Conservation (phyloP, 2,329 filamentous ascomycete species). For the Verticillium longisporum region DNA sequence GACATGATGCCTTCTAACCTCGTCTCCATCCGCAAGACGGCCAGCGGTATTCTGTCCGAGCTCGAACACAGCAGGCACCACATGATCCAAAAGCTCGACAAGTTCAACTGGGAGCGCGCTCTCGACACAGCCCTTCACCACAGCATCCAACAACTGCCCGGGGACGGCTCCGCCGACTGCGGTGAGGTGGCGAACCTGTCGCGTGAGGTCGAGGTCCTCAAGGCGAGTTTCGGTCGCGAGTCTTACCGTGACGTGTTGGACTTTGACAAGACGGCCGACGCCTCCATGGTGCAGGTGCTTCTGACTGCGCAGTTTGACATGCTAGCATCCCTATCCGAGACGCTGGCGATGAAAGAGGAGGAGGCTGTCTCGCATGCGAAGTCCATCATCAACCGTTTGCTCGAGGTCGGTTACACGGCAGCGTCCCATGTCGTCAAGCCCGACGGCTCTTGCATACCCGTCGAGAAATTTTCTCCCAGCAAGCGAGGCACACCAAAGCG, state of each 20-base stretch:
- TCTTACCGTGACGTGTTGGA: constrained; percentile 71
- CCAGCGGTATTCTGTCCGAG: constrained; percentile 81
- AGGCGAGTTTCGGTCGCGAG: constrained; percentile 75
- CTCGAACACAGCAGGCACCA: constrained; percentile 86
- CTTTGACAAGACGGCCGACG: constrained; percentile 75
- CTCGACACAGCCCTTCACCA: constrained; percentile 85
- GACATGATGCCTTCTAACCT: constrained; percentile 63
- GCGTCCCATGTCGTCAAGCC: constrained; percentile 84
- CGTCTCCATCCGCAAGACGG: constrained; percentile 74
- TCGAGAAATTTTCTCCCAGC: constrained; percentile 63
- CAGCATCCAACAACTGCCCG: constrained; percentile 65
- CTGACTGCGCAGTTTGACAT: constrained; percentile 90
- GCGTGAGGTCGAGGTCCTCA: constrained; percentile 80
- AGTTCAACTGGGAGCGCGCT: constrained; percentile 77
- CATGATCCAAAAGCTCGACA: constrained; percentile 76
- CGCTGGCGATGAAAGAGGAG: constrained; percentile 74
- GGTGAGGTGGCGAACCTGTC: constrained; percentile 66
- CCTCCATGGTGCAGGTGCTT: constrained; percentile 71
- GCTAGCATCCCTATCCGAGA: constrained; percentile 73
- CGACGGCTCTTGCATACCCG: constrained; percentile 58
- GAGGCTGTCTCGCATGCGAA: constrained; percentile 78
- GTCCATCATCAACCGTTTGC: constrained; percentile 66
- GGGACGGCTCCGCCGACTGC: constrained; percentile 46
- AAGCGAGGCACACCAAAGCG: constrained; percentile 73
- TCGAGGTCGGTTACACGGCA: constrained; percentile 68